Evolutionary conservation across 2,329 filamentous ascomycete species (phyloP), one percentile per base, ranked within the genome.

Genomic region (Claviceps sp.): DNA sequence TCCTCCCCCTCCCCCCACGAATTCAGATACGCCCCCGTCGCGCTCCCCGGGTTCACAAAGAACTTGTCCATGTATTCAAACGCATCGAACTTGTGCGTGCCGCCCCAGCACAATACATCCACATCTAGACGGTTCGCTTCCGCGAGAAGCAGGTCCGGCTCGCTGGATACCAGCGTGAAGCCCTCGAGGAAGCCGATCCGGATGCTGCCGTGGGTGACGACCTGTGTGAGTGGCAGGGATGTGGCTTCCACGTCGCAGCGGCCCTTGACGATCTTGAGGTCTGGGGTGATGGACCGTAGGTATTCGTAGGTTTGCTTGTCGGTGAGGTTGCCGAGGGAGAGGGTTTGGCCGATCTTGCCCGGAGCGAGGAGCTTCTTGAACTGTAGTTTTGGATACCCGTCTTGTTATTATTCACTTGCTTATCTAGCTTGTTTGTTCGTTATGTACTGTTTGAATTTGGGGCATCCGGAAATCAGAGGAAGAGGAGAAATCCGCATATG

Each of bases 291-390:
- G 62, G 81, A 78, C 59, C 85, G 83, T 54, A 89, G 80, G 73
- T 88, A 87, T 65, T 89, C 85, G 74, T 88, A 90, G 47, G 85
- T 89, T 58, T 80, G 76, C 66, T 84, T 83, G 72, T 89, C 85
- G 58, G 85, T 89, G 44, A 89, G 77, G 71, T 89, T 89, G 61
- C 86, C 85, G 41, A 89, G 77, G 68, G 85, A 90, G 58, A 89
- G 77, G 51, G 85, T 87, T 69, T 90, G 86, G 56, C 84, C 83
- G 61, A 90, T 90, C 71, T 90, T 90, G 59, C 86, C 86, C 13
- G 86, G 86, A 1, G 85, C 84, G 60, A 90, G 82, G 61, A 90
- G 85, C 67, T 89, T 89, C 67, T 87, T 88, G 75, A 90, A 90
- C 86, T 90, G 67, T 51, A 49, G 59, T 19, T 13, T 22, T 53